Evolutionary conservation across 148 eudicot genomes (phyloP).

Genomic region (Selenicereus undatus): DNA sequence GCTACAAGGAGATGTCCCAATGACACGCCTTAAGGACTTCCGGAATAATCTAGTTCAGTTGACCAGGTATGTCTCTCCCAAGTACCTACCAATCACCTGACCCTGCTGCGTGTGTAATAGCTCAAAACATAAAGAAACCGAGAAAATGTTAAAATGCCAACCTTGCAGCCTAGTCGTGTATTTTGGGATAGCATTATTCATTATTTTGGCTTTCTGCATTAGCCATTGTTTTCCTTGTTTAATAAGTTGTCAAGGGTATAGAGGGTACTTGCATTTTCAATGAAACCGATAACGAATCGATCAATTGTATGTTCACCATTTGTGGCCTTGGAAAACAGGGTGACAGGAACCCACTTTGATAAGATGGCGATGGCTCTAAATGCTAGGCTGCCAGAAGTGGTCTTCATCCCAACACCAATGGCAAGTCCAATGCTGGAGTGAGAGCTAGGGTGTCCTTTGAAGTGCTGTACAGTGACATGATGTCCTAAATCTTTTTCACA

Average conservation of each 20-base stretch:
- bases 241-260: no score
- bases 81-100: neutral
- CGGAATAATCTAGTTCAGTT: slow-evolving; percentile 30
- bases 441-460: neutral
- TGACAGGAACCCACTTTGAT: slow-evolving; percentile 27
- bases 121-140: no score
- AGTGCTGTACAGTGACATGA: neutral
- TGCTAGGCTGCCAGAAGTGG: slow-evolving; percentile 33
- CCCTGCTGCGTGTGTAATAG: no score
- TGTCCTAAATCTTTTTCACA: neutral
- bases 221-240: no score
- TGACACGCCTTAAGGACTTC: slow-evolving; percentile 10
- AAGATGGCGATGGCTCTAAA: slow-evolving; percentile 28
- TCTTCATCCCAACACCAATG: neutral
- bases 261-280: no score
- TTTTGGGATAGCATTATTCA: no score
- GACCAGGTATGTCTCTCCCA: slow-evolving; percentile 28
- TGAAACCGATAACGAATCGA: no score
- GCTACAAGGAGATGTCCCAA: slow-evolving; percentile 9
- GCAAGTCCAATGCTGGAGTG: neutral
- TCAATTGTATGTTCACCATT: no score
- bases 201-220: no score
- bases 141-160: no score
- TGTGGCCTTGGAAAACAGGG: slow-evolving; percentile 11
- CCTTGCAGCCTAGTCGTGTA: no score